Evolutionary conservation across 805 yeast genomes (phyloP).

Genomic region (Saturnispora quitensis): DNA sequence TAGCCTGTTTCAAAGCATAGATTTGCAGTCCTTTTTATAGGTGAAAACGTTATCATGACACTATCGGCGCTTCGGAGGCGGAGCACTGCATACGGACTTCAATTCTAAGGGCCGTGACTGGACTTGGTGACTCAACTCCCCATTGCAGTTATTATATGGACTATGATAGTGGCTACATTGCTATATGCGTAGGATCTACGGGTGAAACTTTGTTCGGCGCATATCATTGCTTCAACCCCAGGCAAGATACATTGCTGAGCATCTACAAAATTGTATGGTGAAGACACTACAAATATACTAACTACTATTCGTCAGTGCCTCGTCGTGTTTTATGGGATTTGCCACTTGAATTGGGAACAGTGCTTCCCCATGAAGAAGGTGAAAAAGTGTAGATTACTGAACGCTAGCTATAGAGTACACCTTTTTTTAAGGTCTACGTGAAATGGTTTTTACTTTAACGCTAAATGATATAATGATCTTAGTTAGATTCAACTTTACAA

Average conservation of each 20-base stretch:
- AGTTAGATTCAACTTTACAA: too few species aligned
- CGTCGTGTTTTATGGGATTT: too few species aligned
- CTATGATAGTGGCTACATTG: background rate
- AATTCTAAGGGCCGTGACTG: background rate
- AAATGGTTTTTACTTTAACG: too few species aligned
- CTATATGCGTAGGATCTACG: background rate
- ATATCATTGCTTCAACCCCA: background rate
- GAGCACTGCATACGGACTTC: background rate
- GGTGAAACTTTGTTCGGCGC: background rate
- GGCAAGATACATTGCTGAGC: background rate
- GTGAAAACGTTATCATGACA: background rate
- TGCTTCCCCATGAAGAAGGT: too few species aligned
- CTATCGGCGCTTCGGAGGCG: constrained; percentile 3
- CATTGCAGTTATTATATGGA: background rate
- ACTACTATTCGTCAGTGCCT: too few species aligned
- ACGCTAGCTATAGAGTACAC: too few species aligned
- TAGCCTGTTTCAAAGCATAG: background rate
- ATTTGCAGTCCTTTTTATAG: background rate
- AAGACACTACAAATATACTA: background rate
- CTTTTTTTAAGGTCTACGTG: too few species aligned
- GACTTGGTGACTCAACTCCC: background rate
- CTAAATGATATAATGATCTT: too few species aligned
- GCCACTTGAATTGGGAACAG: too few species aligned
- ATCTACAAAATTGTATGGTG: background rate
- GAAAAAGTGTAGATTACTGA: too few species aligned